phyloP scores from a whole-genome alignment of 371 early-diverging fungal genomes.

The Apophysomyces trapeziformis region DNA sequence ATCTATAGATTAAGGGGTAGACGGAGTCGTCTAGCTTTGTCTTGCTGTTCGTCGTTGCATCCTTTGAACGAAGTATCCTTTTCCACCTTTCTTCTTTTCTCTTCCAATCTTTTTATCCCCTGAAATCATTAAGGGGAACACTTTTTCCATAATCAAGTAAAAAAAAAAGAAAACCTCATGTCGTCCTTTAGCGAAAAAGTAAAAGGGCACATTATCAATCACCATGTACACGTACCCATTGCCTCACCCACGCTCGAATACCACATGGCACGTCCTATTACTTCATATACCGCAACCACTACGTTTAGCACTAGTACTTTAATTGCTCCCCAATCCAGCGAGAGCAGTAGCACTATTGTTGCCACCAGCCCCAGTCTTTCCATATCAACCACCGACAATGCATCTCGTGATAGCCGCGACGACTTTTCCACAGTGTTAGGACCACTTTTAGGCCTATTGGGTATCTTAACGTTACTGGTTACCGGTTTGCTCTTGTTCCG shows the following conservation, averaged over 20 bases:
- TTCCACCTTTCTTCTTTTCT: background rate
- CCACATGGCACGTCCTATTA: background rate
- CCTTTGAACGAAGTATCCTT: slow-evolving; percentile 1
- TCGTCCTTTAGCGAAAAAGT: slow-evolving; percentile 4
- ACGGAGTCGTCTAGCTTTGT: slow-evolving; percentile 1
- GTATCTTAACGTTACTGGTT: background rate
- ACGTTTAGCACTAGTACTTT: background rate
- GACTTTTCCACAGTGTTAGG: background rate
- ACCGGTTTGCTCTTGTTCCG: slow-evolving; percentile 2
- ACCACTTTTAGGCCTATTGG: background rate
- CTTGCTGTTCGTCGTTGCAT: slow-evolving; percentile 1
- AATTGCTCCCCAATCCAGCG: background rate
- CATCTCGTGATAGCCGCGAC: slow-evolving; percentile 2
- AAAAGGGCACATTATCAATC: slow-evolving; percentile 5
- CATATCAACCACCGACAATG: background rate
- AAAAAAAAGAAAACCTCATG: background rate
- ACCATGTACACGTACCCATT: background rate
- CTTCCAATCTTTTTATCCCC: background rate
- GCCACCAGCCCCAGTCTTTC: background rate
- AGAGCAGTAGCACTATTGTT: background rate
- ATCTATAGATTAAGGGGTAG: slow-evolving; percentile 4
- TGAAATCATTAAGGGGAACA: slow-evolving; percentile 6
- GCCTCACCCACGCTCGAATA: background rate
- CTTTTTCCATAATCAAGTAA: background rate
- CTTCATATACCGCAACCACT: background rate